phyloP scores from a whole-genome alignment of 192 early-diverging fungal species.

The Pecoramyces ruminantium region DNA sequence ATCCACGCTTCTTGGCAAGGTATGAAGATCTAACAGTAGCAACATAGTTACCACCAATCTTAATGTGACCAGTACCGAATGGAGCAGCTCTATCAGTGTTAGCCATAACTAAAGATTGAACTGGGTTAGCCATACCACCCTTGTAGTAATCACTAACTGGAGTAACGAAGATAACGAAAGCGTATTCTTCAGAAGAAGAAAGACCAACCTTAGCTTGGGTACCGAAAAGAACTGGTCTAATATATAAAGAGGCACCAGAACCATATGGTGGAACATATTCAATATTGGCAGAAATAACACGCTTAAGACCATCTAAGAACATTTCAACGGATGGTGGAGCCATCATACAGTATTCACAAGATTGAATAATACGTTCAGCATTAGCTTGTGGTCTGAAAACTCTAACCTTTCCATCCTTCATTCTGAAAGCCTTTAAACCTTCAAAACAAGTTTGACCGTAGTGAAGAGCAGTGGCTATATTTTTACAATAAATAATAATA shows the following conservation, averaged over 20 bases:
- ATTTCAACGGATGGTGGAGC: conserved; percentile 31
- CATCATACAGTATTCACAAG: conserved; percentile 40
- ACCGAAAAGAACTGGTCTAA: conserved; percentile 54
- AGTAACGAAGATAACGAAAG: conserved; percentile 1
- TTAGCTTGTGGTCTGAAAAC: conserved; percentile 57
- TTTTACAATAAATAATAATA: not conserved
- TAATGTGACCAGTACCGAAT: conserved; percentile 27
- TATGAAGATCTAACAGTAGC: conserved; percentile 36
- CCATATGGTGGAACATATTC: conserved; percentile 59
- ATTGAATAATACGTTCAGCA: conserved; percentile 33
- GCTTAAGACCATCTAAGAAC: conserved; percentile 39
- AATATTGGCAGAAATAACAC: conserved; percentile 38
- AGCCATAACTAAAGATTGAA: conserved; percentile 44
- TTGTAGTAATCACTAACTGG: conserved; percentile 55
- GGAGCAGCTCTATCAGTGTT: conserved; percentile 47
- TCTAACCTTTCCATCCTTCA: conserved; percentile 45
- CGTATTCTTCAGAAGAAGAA: conserved; percentile 10
- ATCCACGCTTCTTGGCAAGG: conserved; percentile 43
- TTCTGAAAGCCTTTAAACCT: conserved; percentile 62
- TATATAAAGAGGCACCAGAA: conserved; percentile 47
- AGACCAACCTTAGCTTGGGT: conserved; percentile 48
- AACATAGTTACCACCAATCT: conserved; percentile 62
- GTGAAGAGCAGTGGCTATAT: conserved; percentile 36
- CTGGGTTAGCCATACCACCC: conserved; percentile 29
- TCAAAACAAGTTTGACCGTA: conserved; percentile 70